Evolutionary conservation across 495 filamentous ascomycete species (phyloP).

Genomic region (Astrocystis sublimbata): DNA sequence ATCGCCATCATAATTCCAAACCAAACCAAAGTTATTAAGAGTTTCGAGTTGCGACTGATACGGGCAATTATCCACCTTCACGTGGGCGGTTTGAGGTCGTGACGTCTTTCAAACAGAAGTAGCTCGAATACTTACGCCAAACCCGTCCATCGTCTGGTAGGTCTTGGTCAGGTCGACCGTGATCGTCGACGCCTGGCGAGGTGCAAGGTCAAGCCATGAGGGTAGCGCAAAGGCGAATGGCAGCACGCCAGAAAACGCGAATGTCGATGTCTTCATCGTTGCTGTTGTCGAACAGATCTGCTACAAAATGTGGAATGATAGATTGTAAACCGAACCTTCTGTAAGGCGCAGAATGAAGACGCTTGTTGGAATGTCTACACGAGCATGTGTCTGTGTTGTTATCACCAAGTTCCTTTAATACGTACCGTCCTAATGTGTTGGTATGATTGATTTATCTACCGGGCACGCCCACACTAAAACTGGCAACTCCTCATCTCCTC

Average conservation of each 20-base stretch:
- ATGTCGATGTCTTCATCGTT: conserved; percentile 26
- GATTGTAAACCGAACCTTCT: background rate
- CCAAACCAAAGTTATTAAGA: no score
- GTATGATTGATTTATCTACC: conserved; percentile 12
- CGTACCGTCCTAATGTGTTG: no score
- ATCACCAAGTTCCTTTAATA: background rate
- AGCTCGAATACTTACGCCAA: conserved; percentile 39
- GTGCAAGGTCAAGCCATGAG: conserved; percentile 23
- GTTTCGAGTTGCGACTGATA: no score
- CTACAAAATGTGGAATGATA: background rate
- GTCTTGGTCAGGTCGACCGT: conserved; percentile 44
- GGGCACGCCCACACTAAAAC: background rate
- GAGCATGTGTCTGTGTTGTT: background rate
- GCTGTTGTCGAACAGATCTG: background rate
- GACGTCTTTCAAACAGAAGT: no score
- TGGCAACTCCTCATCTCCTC: no score
- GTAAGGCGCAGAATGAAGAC: background rate
- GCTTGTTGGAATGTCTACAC: background rate
- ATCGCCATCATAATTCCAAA: no score
- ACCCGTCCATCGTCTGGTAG: conserved; percentile 53
- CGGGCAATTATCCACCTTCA: no score
- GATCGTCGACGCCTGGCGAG: conserved; percentile 38
- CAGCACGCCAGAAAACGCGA: conserved; percentile 18
- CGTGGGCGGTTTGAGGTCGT: no score
- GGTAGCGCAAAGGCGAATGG: conserved; percentile 25